These are phyloP conservation scores for Bruguiera parviflora DNA, from an alignment of 345 rosid genomes.

Conservation along the genomic window DNA sequence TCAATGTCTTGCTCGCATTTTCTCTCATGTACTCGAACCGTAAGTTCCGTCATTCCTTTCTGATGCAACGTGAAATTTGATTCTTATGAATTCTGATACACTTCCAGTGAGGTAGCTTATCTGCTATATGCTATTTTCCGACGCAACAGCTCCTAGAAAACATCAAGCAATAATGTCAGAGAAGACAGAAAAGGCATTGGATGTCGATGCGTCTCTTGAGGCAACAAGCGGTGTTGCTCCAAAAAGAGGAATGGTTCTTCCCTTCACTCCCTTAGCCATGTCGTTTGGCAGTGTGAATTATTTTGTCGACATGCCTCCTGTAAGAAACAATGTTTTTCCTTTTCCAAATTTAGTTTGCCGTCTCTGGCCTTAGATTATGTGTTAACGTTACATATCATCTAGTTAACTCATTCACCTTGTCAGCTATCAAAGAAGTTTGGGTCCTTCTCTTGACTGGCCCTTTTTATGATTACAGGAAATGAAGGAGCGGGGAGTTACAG, in stretches of 20 bases:
- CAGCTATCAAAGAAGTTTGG: neutral
- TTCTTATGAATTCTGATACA: too few relatives aligned
- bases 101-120: slow-evolving; percentile 6
- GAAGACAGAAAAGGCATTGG: slow-evolving; percentile 40
- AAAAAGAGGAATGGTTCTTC: slow-evolving; percentile 76
- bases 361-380: too few relatives aligned
- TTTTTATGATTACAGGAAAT: slow-evolving; percentile 38
- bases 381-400: too few relatives aligned
- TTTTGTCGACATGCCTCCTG: slow-evolving; percentile 77
- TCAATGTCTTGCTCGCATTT: slow-evolving; percentile 68
- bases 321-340: slow-evolving; percentile 25
- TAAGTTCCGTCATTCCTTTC: slow-evolving; percentile 29
- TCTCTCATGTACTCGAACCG: slow-evolving; percentile 63
- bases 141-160: slow-evolving; percentile 53
- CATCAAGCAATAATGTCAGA: slow-evolving; percentile 55
- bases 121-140: neutral
- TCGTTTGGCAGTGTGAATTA: slow-evolving; percentile 61
- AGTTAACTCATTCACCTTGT: neutral
- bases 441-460: neutral
- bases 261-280: slow-evolving; percentile 78
- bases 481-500: slow-evolving; percentile 31
- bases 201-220: slow-evolving; percentile 24
- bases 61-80: neutral
- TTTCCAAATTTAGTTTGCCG: too few relatives aligned
- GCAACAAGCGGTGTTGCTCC: slow-evolving; percentile 26